Evolutionary conservation across 345 rosid genomes (phyloP), one percentile per base, ranked within the genome.

Genomic region (Psidium friedrichsthalianum): DNA sequence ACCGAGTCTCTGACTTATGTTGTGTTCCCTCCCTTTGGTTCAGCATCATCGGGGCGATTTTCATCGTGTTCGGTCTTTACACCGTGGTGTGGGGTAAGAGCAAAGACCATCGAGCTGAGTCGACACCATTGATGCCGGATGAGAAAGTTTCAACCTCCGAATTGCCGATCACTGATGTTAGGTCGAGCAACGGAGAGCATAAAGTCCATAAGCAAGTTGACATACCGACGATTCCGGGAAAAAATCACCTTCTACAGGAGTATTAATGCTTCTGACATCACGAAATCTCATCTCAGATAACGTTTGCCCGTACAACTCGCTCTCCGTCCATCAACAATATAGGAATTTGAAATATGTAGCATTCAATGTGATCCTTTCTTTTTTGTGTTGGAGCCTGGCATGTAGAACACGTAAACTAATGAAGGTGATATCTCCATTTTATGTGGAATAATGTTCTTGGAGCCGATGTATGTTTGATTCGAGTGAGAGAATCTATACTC

Each of bases 1-100:
- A 64, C 24, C 18, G 44, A 64, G 15, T 27, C 36, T 27, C 36
- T 0, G 36, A 64, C 40, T 51, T 6, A 12, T 51, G 14, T 58
- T 11, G 40, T 53, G 22, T 56, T 47, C 58, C 22, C 49, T 52
- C 5, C 51, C 40, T 51, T 56, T 51, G 83, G 88, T 88, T 55
- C 91, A 97, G 98, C 90, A 84, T 97, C 86, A 89, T 96, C 9
- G 99, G 98, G 57, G 96, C 99, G 6, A 80, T 92, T 59, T 21
- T 95, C 86, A 94, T 97, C 76, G 99, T 96, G 6, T 24, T 91
- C 14, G 99, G 98, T 9, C 92, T 96, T 12, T 96, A 97, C 89
- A 85, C 90, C 3, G 98, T 97, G 3, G 96, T 94, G 85, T 96
- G 99, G 99, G 99, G 98, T 5, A 97, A 97, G 88, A 90, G 93